These are phyloP conservation scores for Selenicereus undatus DNA, from an alignment of 148 eudicot genomes.

Conservation along the genomic window DNA sequence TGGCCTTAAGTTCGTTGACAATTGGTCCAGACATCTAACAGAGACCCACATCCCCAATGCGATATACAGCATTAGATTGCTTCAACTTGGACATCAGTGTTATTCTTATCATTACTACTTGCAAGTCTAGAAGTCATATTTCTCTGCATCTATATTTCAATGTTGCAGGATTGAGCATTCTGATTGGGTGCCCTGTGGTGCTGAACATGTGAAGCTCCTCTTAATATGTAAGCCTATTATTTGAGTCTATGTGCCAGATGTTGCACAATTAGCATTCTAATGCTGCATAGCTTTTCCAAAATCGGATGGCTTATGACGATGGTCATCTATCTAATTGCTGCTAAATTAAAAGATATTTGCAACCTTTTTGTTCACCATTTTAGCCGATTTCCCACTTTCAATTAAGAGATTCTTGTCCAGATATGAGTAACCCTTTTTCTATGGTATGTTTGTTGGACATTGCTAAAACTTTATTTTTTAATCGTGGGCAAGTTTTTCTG, in stretches of 20 bases:
- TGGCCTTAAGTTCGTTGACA: background rate
- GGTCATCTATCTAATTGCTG: background rate
- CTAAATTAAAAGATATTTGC: background rate
- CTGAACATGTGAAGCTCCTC: slow-evolving; percentile 47
- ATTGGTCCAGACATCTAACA: background rate
- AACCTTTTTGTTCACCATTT: background rate
- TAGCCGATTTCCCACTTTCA: background rate
- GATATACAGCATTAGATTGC: slow-evolving; percentile 5
- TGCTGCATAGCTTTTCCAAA: background rate
- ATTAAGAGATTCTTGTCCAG: background rate
- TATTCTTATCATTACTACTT: slow-evolving; percentile 22
- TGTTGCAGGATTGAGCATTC: slow-evolving; percentile 58
- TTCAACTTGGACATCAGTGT: slow-evolving; percentile 4
- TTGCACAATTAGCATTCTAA: background rate
- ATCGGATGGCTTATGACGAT: background rate
- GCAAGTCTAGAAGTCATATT: slow-evolving; percentile 25
- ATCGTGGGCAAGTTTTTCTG: background rate
- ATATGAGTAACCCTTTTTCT: background rate
- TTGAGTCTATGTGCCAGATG: slow-evolving; percentile 34
- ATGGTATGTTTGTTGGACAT: background rate
- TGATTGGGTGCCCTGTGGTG: slow-evolving; percentile 46
- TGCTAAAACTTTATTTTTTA: background rate
- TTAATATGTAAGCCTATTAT: slow-evolving; percentile 53
- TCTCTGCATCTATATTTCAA: slow-evolving; percentile 45
- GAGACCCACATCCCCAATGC: slow-evolving; percentile 7